Percentiles rank a stretch among this genome's conserved stretches.
phyloP scores from a whole-genome alignment of 805 yeast species.

The Kazachstania bromeliacearum region DNA sequence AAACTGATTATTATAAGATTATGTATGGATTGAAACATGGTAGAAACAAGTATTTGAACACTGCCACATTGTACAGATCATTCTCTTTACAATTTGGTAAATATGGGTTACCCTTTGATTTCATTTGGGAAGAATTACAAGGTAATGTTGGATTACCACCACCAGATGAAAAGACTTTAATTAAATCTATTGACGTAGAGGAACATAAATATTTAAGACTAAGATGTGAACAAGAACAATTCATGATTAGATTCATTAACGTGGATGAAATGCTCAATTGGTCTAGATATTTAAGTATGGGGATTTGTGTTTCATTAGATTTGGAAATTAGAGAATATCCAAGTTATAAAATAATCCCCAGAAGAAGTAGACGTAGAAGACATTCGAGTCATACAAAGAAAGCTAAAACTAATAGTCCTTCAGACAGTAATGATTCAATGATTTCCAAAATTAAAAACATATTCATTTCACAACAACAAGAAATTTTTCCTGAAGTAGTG shows the following conservation, averaged over 20 bases:
- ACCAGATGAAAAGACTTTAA: constrained; percentile 1
- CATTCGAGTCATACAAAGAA: background rate
- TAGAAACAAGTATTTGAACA: constrained; percentile 21
- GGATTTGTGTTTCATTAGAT: constrained; percentile 73
- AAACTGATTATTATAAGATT: constrained; percentile 16
- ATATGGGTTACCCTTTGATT: constrained; percentile 80
- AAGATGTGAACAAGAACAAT: constrained; percentile 76
- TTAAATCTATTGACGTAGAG: constrained; percentile 27
- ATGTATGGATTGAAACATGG: constrained; percentile 11
- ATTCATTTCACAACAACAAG: background rate
- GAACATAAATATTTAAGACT: constrained; percentile 52
- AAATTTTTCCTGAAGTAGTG: background rate
- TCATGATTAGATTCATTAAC: constrained; percentile 52
- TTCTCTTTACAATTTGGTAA: constrained; percentile 78
- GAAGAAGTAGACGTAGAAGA: constrained; percentile 48
- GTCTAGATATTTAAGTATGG: constrained; percentile 62
- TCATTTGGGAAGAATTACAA: constrained; percentile 26
- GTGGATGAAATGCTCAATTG: constrained; percentile 67
- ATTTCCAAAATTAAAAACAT: background rate
- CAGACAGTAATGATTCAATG: background rate
- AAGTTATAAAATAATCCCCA: constrained; percentile 67
- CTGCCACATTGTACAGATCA: constrained; percentile 39
- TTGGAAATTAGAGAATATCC: constrained; percentile 64
- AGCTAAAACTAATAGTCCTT: background rate
- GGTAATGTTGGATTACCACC: too few species aligned